A percentile compares a stretch with the other conserved stretches of the same genome.
Evolutionary conservation across 768 basidiomycete species (phyloP).

Genomic region (Daedaleopsis sinensis): DNA sequence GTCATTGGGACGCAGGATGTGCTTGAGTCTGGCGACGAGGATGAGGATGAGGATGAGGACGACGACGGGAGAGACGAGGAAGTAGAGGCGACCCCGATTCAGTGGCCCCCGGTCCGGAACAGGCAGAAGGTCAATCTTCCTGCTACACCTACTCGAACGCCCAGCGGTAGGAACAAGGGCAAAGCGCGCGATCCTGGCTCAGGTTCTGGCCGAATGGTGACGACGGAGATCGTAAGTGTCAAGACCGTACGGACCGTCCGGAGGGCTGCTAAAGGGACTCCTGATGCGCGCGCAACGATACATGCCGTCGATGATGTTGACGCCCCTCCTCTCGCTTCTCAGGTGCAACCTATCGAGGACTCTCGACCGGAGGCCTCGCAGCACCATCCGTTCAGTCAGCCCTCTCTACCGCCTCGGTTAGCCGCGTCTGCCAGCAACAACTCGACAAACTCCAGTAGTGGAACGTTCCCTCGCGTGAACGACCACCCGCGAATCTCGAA

Average conservation of each 20-base stretch:
- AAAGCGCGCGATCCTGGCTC: conserved; percentile 5
- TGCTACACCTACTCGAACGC: neutral
- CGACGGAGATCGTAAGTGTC: conserved; percentile 12
- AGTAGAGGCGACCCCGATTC: neutral
- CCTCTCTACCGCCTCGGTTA: neutral
- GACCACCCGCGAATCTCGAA: conserved; percentile 1
- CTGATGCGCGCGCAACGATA: conserved; percentile 1
- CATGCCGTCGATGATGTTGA: neutral
- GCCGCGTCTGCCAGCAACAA: neutral
- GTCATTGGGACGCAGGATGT: neutral
- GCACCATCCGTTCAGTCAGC: conserved; percentile 24
- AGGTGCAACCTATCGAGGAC: neutral
- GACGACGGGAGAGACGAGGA: conserved; percentile 5
- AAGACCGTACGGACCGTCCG: conserved; percentile 7
- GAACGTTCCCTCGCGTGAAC: neutral
- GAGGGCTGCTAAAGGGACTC: conserved; percentile 3
- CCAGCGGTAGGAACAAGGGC: conserved; percentile 1
- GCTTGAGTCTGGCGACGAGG: neutral
- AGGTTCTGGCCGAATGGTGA: neutral
- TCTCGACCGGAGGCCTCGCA: neutral
- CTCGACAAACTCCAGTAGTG: neutral
- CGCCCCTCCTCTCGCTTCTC: neutral
- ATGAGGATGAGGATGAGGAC: conserved; percentile 3
- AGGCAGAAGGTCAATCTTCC: conserved; percentile 3
- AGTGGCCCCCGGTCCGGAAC: conserved; percentile 17